phyloP scores from a whole-genome alignment of 331 rosid genomes.

The Pyrus hybrid region DNA sequence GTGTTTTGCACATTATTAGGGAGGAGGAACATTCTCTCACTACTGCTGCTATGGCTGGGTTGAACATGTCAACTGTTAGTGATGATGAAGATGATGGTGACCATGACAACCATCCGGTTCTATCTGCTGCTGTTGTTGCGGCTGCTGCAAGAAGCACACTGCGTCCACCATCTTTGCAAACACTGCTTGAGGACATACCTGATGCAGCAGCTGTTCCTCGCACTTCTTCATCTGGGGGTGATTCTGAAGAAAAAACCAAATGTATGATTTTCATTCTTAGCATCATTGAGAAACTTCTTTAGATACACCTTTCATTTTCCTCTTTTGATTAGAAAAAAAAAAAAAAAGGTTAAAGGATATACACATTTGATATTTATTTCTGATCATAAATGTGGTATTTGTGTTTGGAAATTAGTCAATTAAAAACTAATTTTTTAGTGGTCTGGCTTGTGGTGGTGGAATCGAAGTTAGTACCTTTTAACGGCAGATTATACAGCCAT shows the following conservation, averaged over 20 bases:
- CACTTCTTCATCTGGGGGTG: slow-evolving; percentile 82
- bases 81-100: slow-evolving; percentile 80
- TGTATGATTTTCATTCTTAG: slow-evolving; percentile 34
- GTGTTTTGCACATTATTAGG: slow-evolving; percentile 86
- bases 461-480: slow-evolving; percentile 9
- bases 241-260: slow-evolving; percentile 87
- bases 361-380: background rate
- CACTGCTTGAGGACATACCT: slow-evolving; percentile 75
- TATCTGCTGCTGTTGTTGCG: slow-evolving; percentile 85
- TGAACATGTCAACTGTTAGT: slow-evolving; percentile 57
- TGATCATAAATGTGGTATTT: background rate
- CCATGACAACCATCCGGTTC: slow-evolving; percentile 53
- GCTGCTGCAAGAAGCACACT: slow-evolving; percentile 90
- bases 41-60: slow-evolving; percentile 69
- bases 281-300: background rate
- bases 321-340: background rate
- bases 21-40: slow-evolving; percentile 90
- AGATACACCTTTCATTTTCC: background rate
- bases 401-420: background rate
- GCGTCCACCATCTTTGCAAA: slow-evolving; percentile 91
- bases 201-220: slow-evolving; percentile 46
- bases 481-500: background rate
- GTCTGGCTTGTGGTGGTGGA: background rate
- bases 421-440: background rate
- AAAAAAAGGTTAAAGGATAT: background rate